These are phyloP conservation scores for Penicillium polonicum DNA, from an alignment of 2,329 filamentous ascomycete species.

Conservation along the genomic window DNA sequence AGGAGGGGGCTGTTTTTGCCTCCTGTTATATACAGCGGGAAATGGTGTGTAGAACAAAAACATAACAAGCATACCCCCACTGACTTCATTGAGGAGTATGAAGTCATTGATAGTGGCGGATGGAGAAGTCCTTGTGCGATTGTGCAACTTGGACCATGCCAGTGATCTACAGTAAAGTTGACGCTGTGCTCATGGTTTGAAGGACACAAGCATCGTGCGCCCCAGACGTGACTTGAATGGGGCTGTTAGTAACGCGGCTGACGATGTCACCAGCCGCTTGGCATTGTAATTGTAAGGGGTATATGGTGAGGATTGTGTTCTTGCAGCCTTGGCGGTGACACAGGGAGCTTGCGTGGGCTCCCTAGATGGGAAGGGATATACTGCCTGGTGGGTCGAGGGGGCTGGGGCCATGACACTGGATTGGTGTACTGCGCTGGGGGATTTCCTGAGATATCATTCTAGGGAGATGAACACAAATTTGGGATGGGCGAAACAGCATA, in stretches of 20 bases:
- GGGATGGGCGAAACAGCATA: background rate
- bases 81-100: background rate
- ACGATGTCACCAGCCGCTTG: background rate
- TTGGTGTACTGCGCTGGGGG: background rate
- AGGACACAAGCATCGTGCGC: background rate
- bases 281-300: background rate
- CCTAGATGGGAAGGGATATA: conserved; percentile 3
- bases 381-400: background rate
- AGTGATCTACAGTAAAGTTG: background rate
- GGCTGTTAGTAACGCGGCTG: background rate
- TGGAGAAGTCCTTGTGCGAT: background rate
- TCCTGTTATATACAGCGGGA: background rate
- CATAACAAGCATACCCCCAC: background rate
- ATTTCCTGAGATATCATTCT: background rate
- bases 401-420: background rate
- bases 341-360: conserved; percentile 5
- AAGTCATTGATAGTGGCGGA: background rate
- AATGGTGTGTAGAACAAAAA: background rate
- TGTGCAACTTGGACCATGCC: background rate
- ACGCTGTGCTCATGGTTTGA: background rate
- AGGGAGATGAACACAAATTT: background rate
- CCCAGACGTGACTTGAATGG: background rate
- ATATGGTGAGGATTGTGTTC: background rate
- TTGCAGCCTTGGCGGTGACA: conserved; percentile 2
- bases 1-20: background rate